Percentiles rank a stretch among this genome's conserved stretches.
Conservation (phyloP, 2,329 filamentous ascomycete species). For the Aspergillus sp. region DNA sequence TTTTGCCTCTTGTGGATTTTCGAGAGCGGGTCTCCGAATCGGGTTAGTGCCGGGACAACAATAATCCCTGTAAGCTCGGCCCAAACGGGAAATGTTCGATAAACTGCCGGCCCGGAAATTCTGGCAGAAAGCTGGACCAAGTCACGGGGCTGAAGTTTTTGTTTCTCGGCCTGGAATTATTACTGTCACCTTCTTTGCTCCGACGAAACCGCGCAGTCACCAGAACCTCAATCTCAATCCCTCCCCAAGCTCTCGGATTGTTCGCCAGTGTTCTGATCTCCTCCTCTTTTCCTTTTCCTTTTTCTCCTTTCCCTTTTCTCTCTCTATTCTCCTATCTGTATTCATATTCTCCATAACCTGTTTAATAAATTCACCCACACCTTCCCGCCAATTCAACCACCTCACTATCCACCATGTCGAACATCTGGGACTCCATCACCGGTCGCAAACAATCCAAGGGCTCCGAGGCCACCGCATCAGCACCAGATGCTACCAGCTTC, state of each 20-base stretch:
- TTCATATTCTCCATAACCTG: constrained; percentile 27
- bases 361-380: constrained; percentile 23
- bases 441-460: constrained; percentile 61
- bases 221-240: background rate
- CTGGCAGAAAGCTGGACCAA: background rate
- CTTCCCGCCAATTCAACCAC: background rate
- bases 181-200: background rate
- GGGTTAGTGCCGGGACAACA: constrained; percentile 29
- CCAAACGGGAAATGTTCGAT: background rate
- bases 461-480: constrained; percentile 67
- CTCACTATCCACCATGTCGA: constrained; percentile 46
- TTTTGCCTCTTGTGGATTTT: constrained; percentile 32
- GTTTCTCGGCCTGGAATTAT: constrained; percentile 19
- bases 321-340: constrained; percentile 13
- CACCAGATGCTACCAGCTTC: constrained; percentile 81
- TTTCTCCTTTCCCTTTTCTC: constrained; percentile 9
- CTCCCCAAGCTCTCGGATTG: background rate
- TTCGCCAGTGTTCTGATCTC: background rate
- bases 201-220: background rate
- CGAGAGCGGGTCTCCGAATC: constrained; percentile 26
- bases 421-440: constrained; percentile 62
- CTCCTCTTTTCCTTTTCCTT: constrained; percentile 8
- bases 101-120: too few relatives aligned
- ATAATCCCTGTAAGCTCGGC: constrained; percentile 22
- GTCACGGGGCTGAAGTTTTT: constrained; percentile 46